These are phyloP conservation scores for Paecilomyces fulvus DNA, from an alignment of 2,329 filamentous ascomycete species.

Conservation along the genomic window DNA sequence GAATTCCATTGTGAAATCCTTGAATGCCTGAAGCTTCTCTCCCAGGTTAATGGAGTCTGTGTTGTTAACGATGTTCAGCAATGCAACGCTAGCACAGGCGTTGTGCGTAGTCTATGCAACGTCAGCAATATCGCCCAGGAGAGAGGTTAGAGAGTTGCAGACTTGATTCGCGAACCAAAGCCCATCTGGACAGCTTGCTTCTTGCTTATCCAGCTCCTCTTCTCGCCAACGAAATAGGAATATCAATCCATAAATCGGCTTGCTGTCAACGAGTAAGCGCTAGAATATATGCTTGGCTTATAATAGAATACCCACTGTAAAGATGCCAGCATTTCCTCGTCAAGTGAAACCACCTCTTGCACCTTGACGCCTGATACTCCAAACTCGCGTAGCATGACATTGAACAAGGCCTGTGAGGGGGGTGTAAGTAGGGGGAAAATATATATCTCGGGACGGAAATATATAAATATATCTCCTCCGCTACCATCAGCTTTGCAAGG, in stretches of 20 bases:
- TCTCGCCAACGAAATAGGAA: constrained; percentile 72
- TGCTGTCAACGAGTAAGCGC: constrained; percentile 35
- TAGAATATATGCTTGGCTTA: neutral
- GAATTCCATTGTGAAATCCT: constrained; percentile 59
- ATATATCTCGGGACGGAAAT: neutral
- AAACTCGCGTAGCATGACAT: constrained; percentile 69
- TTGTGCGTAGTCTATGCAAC: constrained; percentile 61
- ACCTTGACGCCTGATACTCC: constrained; percentile 66
- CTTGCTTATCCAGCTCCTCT: constrained; percentile 44
- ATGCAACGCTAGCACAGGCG: constrained; percentile 83
- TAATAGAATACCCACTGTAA: constrained; percentile 47
- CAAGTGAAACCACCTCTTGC: constrained; percentile 67
- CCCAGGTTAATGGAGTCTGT: constrained; percentile 59
- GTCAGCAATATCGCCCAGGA: constrained; percentile 3
- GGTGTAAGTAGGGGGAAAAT: neutral
- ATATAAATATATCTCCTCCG: neutral
- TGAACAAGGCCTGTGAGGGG: constrained; percentile 63
- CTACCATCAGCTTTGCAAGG: constrained; percentile 6
- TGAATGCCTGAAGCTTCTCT: constrained; percentile 62
- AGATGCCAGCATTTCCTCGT: constrained; percentile 54
- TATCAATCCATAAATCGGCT: constrained; percentile 75
- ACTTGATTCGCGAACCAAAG: constrained; percentile 96
- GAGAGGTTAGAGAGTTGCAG: constrained; percentile 11
- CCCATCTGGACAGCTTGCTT: constrained; percentile 50
- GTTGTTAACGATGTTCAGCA: constrained; percentile 93